Percentiles rank a stretch among this genome's conserved stretches.
Evolutionary conservation across 352 stramenopile species (phyloP).

Genomic region (Globisporangium paroecandrum): DNA sequence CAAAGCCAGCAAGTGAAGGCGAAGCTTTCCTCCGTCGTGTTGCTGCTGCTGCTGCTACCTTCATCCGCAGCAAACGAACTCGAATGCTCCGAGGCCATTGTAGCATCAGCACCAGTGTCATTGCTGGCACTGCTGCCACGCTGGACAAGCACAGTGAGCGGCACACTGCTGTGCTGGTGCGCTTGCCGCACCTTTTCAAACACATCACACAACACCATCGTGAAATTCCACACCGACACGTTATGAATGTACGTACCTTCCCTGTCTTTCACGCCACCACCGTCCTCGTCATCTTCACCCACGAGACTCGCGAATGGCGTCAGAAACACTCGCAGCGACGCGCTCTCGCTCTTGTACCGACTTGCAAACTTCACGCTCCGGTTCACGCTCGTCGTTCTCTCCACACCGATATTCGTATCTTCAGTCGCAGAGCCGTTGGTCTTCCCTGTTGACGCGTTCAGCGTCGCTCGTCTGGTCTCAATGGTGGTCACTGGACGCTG

Average conservation of each 20-base stretch:
- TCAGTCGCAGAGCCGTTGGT: background rate
- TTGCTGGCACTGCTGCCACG: background rate
- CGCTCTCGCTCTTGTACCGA: background rate
- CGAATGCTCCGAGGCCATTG: background rate
- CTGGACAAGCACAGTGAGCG: constrained; percentile 3
- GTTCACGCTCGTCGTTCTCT: background rate
- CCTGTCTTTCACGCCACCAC: background rate
- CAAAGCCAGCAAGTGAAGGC: constrained; percentile 20
- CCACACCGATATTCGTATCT: background rate
- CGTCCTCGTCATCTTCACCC: background rate
- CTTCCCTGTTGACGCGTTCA: constrained; percentile 2
- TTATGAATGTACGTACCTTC: constrained; percentile 2
- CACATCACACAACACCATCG: constrained; percentile 16
- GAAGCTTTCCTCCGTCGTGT: background rate
- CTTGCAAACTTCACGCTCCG: constrained; percentile 6
- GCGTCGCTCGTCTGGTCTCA: background rate
- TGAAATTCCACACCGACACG: constrained; percentile 20
- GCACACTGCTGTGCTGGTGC: background rate
- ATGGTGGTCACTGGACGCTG: background rate
- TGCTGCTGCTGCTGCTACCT: background rate
- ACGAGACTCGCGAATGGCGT: constrained; percentile 16
- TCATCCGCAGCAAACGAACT: background rate
- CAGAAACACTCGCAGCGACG: constrained; percentile 15
- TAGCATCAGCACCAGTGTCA: background rate
- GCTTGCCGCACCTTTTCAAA: constrained; percentile 2